Evolutionary conservation across 1,139 yeast species (phyloP).

Genomic region (Candida mesenterica): DNA sequence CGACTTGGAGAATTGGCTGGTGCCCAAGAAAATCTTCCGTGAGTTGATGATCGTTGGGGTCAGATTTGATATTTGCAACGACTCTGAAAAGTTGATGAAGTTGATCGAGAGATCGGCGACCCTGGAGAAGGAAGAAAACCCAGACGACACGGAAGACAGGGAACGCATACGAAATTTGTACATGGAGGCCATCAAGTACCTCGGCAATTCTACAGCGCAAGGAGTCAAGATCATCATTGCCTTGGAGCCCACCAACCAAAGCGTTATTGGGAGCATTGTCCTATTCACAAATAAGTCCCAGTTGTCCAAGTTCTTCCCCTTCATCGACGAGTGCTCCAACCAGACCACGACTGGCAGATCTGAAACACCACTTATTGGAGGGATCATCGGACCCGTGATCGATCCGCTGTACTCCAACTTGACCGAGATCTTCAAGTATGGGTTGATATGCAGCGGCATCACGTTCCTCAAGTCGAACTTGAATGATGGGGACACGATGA

Average conservation of each 20-base stretch:
- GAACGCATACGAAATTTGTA: conserved; percentile 19
- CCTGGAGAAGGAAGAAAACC: conserved; percentile 7
- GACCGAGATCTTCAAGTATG: conserved; percentile 55
- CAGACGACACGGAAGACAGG: conserved; percentile 13
- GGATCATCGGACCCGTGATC: conserved; percentile 56
- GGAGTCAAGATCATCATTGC: conserved; percentile 55
- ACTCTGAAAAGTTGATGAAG: conserved; percentile 37
- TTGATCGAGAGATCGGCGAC: conserved; percentile 26
- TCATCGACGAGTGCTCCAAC: conserved; percentile 39
- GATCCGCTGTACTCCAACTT: conserved; percentile 56
- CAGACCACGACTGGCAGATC: too few relatives aligned
- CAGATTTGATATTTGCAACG: conserved; percentile 53
- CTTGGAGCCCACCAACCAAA: conserved; percentile 53
- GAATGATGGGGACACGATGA: conserved; percentile 23
- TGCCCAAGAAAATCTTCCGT: conserved; percentile 52
- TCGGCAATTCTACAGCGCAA: conserved; percentile 16
- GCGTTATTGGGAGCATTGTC: conserved; percentile 55
- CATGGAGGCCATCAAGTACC: conserved; percentile 20
- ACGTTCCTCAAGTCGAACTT: conserved; percentile 46
- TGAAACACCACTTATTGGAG: conserved; percentile 44
- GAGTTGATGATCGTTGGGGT: conserved; percentile 62
- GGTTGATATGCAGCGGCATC: conserved; percentile 59
- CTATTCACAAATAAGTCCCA: conserved; percentile 50
- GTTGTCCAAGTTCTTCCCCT: conserved; percentile 53
- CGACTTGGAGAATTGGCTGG: conserved; percentile 46